Percentiles rank a stretch among this genome's conserved stretches.
Conservation (phyloP, 2,329 filamentous ascomycete species). For the Cladobotryum protrusum region DNA sequence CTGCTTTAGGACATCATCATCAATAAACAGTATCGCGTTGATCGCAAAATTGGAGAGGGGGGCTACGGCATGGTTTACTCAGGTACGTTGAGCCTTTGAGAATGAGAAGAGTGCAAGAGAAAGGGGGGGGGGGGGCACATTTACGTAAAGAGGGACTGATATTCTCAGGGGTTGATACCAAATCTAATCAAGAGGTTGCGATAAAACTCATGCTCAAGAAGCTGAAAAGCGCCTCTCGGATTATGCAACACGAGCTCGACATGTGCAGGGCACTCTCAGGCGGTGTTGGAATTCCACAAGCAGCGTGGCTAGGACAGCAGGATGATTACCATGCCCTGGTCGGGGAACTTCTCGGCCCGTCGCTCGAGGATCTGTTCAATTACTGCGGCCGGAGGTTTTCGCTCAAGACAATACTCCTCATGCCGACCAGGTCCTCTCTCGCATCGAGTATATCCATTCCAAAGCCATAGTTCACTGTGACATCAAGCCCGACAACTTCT, state of each 20-base stretch:
- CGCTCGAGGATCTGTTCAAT: conserved; percentile 57
- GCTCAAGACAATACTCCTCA: conserved; percentile 12
- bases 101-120: too few relatives aligned
- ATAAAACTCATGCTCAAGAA: conserved; percentile 21
- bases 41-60: background rate
- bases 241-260: conserved; percentile 11
- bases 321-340: conserved; percentile 16
- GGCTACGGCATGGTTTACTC: background rate
- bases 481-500: conserved; percentile 9
- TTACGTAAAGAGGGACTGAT: background rate
- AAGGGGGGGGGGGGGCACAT: too few relatives aligned
- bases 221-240: background rate
- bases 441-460: conserved; percentile 7
- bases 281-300: conserved; percentile 15
- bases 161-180: conserved; percentile 7
- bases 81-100: background rate
- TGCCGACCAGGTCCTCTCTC: conserved; percentile 10
- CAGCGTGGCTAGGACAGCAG: conserved; percentile 16
- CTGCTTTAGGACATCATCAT: background rate
- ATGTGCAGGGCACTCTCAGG: conserved; percentile 10
- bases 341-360: conserved; percentile 44
- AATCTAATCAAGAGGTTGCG: conserved; percentile 26
- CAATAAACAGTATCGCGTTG: background rate
- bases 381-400: conserved; percentile 10
- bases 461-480: conserved; percentile 9